These are phyloP conservation scores for Emergomyces orientalis DNA, from an alignment of 2,329 filamentous ascomycete genomes.

Conservation along the genomic window DNA sequence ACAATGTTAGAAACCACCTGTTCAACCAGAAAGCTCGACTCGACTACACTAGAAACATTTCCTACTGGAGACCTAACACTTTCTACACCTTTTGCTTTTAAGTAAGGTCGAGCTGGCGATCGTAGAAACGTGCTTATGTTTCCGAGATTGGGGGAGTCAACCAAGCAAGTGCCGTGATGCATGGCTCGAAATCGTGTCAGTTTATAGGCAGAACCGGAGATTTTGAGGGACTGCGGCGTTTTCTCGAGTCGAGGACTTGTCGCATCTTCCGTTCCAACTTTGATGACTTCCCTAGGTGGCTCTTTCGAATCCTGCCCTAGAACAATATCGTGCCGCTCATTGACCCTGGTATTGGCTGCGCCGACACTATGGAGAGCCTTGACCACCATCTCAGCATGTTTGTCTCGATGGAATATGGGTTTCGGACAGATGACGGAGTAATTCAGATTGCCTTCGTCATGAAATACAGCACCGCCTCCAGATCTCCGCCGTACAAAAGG, in stretches of 20 bases:
- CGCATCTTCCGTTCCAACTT: conserved; percentile 35
- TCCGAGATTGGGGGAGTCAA: conserved; percentile 64
- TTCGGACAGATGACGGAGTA: conserved; percentile 85
- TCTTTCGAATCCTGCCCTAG: conserved; percentile 44
- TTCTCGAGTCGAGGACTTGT: conserved; percentile 33
- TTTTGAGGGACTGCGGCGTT: conserved; percentile 51
- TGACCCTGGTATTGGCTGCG: conserved; percentile 58
- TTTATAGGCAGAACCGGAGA: conserved; percentile 94
- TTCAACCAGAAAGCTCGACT: conserved; percentile 42
- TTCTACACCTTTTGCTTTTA: conserved; percentile 77
- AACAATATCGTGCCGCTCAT: conserved; percentile 88
- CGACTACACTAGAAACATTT: conserved; percentile 59
- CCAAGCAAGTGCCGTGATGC: conserved; percentile 86
- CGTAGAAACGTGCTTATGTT: conserved; percentile 61
- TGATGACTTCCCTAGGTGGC: conserved; percentile 13
- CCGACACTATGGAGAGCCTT: conserved; percentile 54
- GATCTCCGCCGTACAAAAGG: conserved; percentile 72
- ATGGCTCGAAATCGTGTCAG: conserved; percentile 70
- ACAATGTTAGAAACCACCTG: conserved; percentile 47
- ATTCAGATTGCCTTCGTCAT: conserved; percentile 88
- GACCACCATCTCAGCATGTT: conserved; percentile 86
- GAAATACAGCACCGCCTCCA: conserved; percentile 88
- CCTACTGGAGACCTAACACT: conserved; percentile 78
- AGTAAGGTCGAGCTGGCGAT: conserved; percentile 66
- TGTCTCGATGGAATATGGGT: conserved; percentile 66